Conservation (phyloP, 108 stramenopile genomes). For the Fragilaria crotonensis region DNA sequence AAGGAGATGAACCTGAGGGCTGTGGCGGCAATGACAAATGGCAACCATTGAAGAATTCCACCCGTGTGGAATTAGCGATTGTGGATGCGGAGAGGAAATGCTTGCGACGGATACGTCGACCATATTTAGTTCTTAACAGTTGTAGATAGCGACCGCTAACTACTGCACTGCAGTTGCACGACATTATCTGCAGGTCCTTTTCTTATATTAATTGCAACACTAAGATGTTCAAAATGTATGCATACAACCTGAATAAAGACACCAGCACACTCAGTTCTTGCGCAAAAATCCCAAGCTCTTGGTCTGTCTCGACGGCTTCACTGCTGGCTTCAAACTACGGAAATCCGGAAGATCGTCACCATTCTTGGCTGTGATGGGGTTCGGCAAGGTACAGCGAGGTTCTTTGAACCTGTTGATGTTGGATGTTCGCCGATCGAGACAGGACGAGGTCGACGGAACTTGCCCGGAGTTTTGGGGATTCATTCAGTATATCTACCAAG, state of each 20-base stretch:
- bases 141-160: too few species aligned
- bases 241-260: too few species aligned
- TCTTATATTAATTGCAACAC: too few species aligned
- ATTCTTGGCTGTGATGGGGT: too few species aligned
- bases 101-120: background rate
- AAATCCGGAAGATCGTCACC: background rate
- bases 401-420: background rate
- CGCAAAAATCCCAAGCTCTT: background rate
- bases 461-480: background rate
- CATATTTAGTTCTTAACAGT: background rate
- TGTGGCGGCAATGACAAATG: background rate
- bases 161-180: too few species aligned
- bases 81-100: background rate
- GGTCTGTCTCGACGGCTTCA: background rate
- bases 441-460: background rate
- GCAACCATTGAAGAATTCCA: constrained; percentile 6
- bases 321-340: background rate
- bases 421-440: background rate
- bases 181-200: too few species aligned
- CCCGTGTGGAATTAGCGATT: constrained; percentile 16
- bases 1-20: too few species aligned
- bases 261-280: too few species aligned
- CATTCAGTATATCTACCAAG: constrained; percentile 10
- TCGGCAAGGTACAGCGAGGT: background rate
- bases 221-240: too few species aligned